Base-by-base conservation (phyloP, 1,284 basidiomycete species). In the Marasmius sp. region DNA sequence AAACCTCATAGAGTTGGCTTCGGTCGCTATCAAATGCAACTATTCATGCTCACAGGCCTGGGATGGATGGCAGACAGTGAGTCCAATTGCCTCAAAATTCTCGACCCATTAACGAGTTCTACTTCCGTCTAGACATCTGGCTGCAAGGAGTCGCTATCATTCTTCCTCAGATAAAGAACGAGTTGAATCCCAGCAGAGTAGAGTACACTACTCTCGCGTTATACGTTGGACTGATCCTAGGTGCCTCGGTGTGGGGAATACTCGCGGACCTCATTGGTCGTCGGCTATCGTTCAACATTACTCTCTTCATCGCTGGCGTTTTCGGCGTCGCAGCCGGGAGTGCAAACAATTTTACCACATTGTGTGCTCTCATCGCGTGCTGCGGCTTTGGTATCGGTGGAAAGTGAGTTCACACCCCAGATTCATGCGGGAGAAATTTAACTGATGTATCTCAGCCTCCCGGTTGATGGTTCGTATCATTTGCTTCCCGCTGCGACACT, bases 291-390 rank as follows among this genome's bases (percentile, higher is more conserved):
- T 88, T 86, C 77, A 79, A 88, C 66, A 79, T 80, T 11, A 88
- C 87, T 0, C 74, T 89, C 22, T 81, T 87, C 68, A 72, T 89
- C 55, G 78, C 78, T 33, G 85, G 84, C 38, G 70, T 86, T 0
- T 88, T 89, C 66, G 86, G 85, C 14, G 75, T 87, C 54, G 81
- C 82, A 0, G 80, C 85, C 1, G 87, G 84, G 20, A 84, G 77
- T 2, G 78, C 85, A 11, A 74, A 77, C 6, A 84, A 79, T 68
- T 88, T 87, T 67, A 73, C 78, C 36, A 71, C 77, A 0, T 75
- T 86, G 57, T 81, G 80, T 27, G 75, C 79, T 9, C 73, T 88
- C 59, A 74, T 84, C 16, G 81, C 81, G 9, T 81, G 79, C 62
- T 69, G 83, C 63, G 85, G 85, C 33, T 81, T 89, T 61, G 86